These are phyloP conservation scores for Pezicula radicicola DNA, from an alignment of 2,329 filamentous ascomycete genomes.

Conservation along the genomic window DNA sequence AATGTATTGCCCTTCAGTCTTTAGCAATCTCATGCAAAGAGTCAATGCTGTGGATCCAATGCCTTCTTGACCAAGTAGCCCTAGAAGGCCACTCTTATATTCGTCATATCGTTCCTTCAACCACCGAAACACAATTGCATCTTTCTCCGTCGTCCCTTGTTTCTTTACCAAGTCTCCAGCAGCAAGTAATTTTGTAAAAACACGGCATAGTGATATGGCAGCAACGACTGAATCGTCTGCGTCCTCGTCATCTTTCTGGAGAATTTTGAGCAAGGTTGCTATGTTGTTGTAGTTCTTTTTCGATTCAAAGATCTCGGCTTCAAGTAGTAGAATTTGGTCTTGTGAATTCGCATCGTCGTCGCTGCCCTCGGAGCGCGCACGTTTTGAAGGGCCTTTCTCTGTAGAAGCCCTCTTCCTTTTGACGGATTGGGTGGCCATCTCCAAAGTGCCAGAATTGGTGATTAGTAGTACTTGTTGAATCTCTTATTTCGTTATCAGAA, in stretches of 20 bases:
- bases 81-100: conserved; percentile 62
- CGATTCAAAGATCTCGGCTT: conserved; percentile 79
- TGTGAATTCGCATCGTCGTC: conserved; percentile 50
- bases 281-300: conserved; percentile 93
- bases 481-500: neutral
- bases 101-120: conserved; percentile 71
- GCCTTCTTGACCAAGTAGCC: conserved; percentile 58
- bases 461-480: neutral
- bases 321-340: conserved; percentile 69
- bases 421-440: conserved; percentile 8
- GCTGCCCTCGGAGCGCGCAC: conserved; percentile 37
- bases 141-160: conserved; percentile 66
- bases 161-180: conserved; percentile 67
- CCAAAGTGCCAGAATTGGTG: conserved; percentile 23
- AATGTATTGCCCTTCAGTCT: conserved; percentile 68
- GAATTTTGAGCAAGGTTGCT: conserved; percentile 62
- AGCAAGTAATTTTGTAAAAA: conserved; percentile 79
- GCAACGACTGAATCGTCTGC: conserved; percentile 62
- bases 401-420: conserved; percentile 50
- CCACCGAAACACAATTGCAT: conserved; percentile 73
- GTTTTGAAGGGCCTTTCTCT: conserved; percentile 41
- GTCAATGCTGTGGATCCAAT: conserved; percentile 71
- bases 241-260: conserved; percentile 46
- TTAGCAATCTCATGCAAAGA: conserved; percentile 78
- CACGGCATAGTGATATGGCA: conserved; percentile 77